These are phyloP conservation scores for Chondrostereum purpureum DNA, from an alignment of 1,284 basidiomycete genomes.

Conservation along the genomic window DNA sequence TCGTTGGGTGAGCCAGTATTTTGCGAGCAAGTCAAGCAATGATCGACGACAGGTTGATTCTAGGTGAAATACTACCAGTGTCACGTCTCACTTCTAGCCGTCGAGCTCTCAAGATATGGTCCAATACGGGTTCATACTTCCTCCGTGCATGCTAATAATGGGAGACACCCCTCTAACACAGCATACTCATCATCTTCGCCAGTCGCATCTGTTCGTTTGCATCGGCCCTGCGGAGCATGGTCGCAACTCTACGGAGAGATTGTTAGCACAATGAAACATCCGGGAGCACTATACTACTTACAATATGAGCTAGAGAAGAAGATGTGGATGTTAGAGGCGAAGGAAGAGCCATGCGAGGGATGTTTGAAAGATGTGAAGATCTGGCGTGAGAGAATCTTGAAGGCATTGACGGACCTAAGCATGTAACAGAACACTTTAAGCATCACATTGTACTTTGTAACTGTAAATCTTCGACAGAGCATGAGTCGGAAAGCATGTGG, in stretches of 20 bases:
- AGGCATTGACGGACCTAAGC: too few relatives aligned
- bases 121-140: not conserved
- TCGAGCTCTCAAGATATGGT: not conserved
- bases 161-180: not conserved
- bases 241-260: not conserved
- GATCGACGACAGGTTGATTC: not conserved
- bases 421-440: too few relatives aligned
- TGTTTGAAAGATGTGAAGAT: not conserved
- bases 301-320: not conserved
- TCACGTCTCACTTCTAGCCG: not conserved
- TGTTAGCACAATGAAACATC: not conserved
- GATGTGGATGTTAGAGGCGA: not conserved
- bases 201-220: not conserved
- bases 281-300: not conserved
- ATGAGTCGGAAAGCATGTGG: too few relatives aligned
- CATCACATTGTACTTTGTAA: too few relatives aligned
- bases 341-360: not conserved
- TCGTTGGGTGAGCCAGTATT: not conserved
- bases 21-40: not conserved
- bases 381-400: not conserved
- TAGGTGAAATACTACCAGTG: not conserved
- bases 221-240: not conserved
- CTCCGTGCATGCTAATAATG: not conserved
- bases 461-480: too few relatives aligned
- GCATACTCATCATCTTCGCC: not conserved